Evolutionary conservation across 106 monocot species (phyloP), one percentile per base, ranked within the genome.

Genomic region (Dioscorea zingiberensis): DNA sequence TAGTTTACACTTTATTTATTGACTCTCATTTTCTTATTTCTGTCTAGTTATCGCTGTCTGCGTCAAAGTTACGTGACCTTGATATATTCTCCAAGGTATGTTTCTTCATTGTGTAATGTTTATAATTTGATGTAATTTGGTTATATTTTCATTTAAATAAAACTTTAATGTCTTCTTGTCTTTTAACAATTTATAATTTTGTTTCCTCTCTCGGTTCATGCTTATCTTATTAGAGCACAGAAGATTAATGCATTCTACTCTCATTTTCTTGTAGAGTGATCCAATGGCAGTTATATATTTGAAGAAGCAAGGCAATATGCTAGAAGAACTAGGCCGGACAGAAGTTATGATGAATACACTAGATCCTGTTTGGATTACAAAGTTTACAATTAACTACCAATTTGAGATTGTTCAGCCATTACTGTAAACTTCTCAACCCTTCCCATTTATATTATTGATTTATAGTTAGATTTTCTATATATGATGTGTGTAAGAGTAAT

Each of bases 371-470:
- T 87, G 87, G 87, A 83, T 87, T 47, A 80, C 83, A 23, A 87
- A 83, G 56, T 25, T 80, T 60, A 56, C 28, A 54, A 71, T 87
- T 55, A 77, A 64, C 60, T 87, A 83, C 55, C 83, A 87, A 49
- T 87, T 87, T 69, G 87, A 87, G 77, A 83, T 74, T 64, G 74
- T 87, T 26, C 87, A 87, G 29, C 70, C 49, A 61, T 67, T 87
- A 65, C 59, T 83, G 87, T 87, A 87, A 76, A 70, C 48, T 71
- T 58, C 45, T 45, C 25, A 54, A 17, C 2, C 13, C 29, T 65
- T 21, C 25, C 46, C 46, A 21, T 5, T n/a, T 2, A 60, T 38
- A 12, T 30, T 25, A 62, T 26, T 62, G 24, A 21, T 27, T 62
- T 70, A 1, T 64, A 1, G 18, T 30, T 13, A 24, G 2, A 13